Evolutionary conservation across 805 yeast species (phyloP), one percentile per base, ranked within the genome.

Genomic region (Maudiozyma bulderi): DNA sequence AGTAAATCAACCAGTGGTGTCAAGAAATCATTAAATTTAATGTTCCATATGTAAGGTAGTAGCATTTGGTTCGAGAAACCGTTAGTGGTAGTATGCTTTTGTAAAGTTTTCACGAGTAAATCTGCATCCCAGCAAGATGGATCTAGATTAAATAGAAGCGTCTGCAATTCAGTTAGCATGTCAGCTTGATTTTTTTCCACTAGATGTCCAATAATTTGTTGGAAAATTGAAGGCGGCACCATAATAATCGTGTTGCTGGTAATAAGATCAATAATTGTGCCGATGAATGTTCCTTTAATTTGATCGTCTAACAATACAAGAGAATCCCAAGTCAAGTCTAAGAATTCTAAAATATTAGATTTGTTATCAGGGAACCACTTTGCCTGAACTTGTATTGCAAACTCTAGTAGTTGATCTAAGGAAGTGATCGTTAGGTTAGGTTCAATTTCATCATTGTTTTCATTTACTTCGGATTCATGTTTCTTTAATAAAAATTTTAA

Each of bases 81-180:
- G 11, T 33, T 34, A 8, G 32, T 6, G 15, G 6, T 14, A 9
- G 31, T 5, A 37, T 69, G 13, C 51, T 73, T 60, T 39, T 70
- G 69, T 61, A 96, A 83, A 14, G 86, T 66, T 10, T 71, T 72
- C 11, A 88, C 72, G 0, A 95, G 81, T 26, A 82, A 68, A 64
- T 91, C 96, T 37, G 91, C 76, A 59, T 91, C 96, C 46, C 93
- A 72, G 10, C 80, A 75, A 6, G 70, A 56, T 8, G 85, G 72
- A 57, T 89, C 90, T 29, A 91, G 61, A 1, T 78, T 67, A 55
- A 95, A 84, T 9, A 90, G 70, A 33, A 86, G 60, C 50, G 82
- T 82, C 43, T 87, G 89, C 15, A 91, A 69, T 0, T 66, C 56
- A 14, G 35, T 30, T 5, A 14, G 10, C 8, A 13, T 26, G 4